Evolutionary conservation across 148 eudicot genomes (phyloP), one percentile per base, ranked within the genome.

Genomic region (Amaranthus cruentus): DNA sequence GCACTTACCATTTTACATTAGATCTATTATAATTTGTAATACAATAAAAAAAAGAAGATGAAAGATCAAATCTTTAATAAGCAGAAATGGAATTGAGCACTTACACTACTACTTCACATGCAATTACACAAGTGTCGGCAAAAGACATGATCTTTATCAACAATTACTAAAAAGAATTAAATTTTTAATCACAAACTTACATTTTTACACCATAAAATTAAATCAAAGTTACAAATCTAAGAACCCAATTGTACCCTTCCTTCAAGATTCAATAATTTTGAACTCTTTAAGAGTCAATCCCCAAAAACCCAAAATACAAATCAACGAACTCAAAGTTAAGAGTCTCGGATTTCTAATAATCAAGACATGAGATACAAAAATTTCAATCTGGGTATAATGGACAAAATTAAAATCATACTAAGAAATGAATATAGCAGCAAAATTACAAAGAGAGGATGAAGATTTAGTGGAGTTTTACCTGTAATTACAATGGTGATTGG

Each of bases 391-490:
- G 58, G 64, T n/a, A 66, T 28, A 38, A 68, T 67, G 9, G 7
- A 62, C 9, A 76, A 76, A 5, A 38, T 69, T 12, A 4, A 61
- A 6, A 56, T 59, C 38, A 59, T 46, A 72, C 18, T 6, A 73
- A 60, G 59, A 3, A 15, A 0, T 53, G 4, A 54, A 4, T 21
- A 53, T 12, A 60, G 55, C 4, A 64, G 9, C 52, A 56, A 3
- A 61, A 73, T 52, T 28, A n/a, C 13, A 56, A 79, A 5, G 63
- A 62, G 62, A 47, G 15, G 69, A 68, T 55, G 4, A 73, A 69
- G 10, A 55, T 73, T 69, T 15, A 69, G 58, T 28, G 47, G 38
- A n/a, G 4, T 69, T 46, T 61, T 69, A 74, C 82, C 78, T 70
- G 66, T 69, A 5, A 74, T 74, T 70, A 63, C 18, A 48, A 79